A percentile compares a stretch with the other conserved stretches of the same genome.
phyloP scores from a whole-genome alignment of 768 basidiomycete species.

The Auricularia sp. region DNA sequence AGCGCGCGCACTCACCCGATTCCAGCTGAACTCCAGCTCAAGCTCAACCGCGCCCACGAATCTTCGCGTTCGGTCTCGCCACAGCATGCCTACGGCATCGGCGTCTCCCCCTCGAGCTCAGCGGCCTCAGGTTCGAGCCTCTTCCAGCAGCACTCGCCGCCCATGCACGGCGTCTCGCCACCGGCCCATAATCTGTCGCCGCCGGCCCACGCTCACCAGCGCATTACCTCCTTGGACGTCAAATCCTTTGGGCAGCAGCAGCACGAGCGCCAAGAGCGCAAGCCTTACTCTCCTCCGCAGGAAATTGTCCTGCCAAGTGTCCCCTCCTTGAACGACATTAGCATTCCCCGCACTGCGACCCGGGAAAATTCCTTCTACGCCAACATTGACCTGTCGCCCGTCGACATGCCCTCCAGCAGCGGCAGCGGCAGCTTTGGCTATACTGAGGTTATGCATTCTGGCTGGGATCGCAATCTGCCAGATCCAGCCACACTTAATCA shows the following conservation, averaged over 20 bases:
- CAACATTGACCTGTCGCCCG: not conserved
- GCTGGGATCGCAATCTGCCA: slow-evolving; percentile 81
- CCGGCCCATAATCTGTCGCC: not conserved
- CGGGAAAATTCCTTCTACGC: not conserved
- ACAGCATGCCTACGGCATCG: not conserved
- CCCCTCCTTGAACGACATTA: slow-evolving; percentile 10
- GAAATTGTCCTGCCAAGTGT: slow-evolving; percentile 20
- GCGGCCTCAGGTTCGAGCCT: not conserved
- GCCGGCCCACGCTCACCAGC: not conserved
- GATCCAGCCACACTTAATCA: slow-evolving; percentile 63
- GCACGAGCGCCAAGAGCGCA: not conserved
- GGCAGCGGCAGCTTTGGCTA: slow-evolving; percentile 33
- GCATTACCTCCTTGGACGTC: not conserved
- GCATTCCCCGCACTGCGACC: slow-evolving; percentile 19
- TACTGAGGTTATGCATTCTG: slow-evolving; percentile 59
- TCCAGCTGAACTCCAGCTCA: slow-evolving; percentile 53
- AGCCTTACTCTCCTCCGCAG: slow-evolving; percentile 1
- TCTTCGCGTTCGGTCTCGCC: not conserved
- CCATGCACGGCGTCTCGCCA: not conserved
- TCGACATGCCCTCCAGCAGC: slow-evolving; percentile 16
- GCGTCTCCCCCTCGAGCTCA: not conserved
- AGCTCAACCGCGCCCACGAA: slow-evolving; percentile 23
- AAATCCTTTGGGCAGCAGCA: not conserved
- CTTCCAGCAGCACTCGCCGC: not conserved
- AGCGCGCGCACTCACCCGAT: not conserved